Evolutionary conservation across 495 filamentous ascomycete genomes (phyloP), one percentile per base, ranked within the genome.

Genomic region (Penicillium taxi): DNA sequence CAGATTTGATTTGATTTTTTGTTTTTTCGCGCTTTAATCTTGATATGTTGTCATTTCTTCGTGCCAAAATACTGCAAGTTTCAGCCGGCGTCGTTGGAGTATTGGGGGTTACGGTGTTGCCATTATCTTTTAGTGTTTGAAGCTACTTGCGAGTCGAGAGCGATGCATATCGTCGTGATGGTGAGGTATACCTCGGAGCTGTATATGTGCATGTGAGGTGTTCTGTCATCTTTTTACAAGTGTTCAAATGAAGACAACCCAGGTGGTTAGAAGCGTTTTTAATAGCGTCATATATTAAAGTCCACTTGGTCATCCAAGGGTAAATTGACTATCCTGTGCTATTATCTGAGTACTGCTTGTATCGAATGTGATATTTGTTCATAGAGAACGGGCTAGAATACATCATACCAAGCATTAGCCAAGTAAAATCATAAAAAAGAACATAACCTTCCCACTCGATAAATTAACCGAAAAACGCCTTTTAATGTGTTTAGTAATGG

Each of bases 191-290:
- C n/a, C n/a, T n/a, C n/a, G 42, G 27, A 21, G 36, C 43, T 55
- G 48, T 55, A 52, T 44, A 52, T 52, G 52, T 45, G 50, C 43
- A 47, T 47, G 35, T 43, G 41, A 39, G 35, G 21, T 25, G 47
- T 9, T 26, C 31, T 6, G 14, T 27, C 11, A 8, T 24, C 24
- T 26, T 26, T 33, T 41, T 49, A 45, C 42, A 49, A 35, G 35
- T 20, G 36, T 25, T 22, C 27, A 22, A 33, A 26, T 14, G 19
- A 36, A 40, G 26, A 36, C 26, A 32, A 26, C 33, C 15, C 14
- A 27, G 21, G 9, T 24, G 23, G 30, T 13, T 20, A 28, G 13
- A n/a, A 21, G 38, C 31, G n/a, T 24, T 11, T 6, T 6, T 6
- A 24, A 6, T 24, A 11, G 6, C 6, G 22, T 24, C 22, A 11